Evolutionary conservation across 2,329 filamentous ascomycete genomes (phyloP), one percentile per base, ranked within the genome.

Genomic region (Alternaria burnsii): DNA sequence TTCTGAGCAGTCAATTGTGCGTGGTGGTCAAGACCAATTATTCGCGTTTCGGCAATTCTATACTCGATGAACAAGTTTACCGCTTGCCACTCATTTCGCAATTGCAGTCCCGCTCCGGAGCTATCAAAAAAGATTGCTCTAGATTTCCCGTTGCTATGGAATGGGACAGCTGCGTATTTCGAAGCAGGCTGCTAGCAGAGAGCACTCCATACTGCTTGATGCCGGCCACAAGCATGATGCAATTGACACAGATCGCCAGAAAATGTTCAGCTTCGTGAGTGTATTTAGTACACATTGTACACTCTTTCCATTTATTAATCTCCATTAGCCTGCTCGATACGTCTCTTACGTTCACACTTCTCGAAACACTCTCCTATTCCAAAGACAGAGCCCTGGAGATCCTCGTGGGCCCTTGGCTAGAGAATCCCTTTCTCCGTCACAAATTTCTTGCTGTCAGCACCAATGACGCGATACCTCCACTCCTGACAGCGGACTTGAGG

Each of bases 1-100:
- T 61, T 43, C 22, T 58, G 1, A 34, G 16, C n/a, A 41, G n/a
- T 2, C 59, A 57, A 36, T 41, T 61, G 7, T 43, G 51, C 16
- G 43, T 61, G 32, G 42, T 61, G 6, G 30, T 61, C 24, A 58
- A 58, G 12, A 61, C 54, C 7, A 61, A 61, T 24, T 36, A 58
- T 3, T 14, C 36, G 16, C 8, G n/a, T 8, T 61, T 58, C 32
- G 3, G 34, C 12, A 5, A 12, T 12, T 34, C 28, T 12, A 16
- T 34, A 0, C 34, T 48, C 11, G 46, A 36, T 34, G 16, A 36
- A 34, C 20, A 12, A 34, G 20, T 48, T 11, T 20, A n/a, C 10
- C 48, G 34, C 28, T 12, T 52, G 24, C 43, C 54, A 7, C 24
- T 61, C 20, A 52, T 58, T 20, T 61, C 59, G 26, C 59, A 58